These are phyloP conservation scores for Neurospora sublineolata DNA, from an alignment of 495 filamentous ascomycete genomes.

Conservation along the genomic window DNA sequence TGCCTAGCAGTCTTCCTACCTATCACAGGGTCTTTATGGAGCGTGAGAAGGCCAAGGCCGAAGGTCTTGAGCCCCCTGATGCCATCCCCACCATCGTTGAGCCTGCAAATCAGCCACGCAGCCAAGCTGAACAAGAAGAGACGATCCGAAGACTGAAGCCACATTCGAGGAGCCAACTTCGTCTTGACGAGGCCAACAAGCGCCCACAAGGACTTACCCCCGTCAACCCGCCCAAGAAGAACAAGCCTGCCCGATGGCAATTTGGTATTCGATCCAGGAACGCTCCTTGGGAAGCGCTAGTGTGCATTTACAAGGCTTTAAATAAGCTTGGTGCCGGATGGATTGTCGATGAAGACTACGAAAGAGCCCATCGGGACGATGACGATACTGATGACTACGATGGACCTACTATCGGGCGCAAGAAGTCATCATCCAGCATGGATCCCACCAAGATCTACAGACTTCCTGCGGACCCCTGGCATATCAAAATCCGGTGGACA, in stretches of 20 bases:
- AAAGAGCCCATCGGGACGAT: constrained; percentile 18
- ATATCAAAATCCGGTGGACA: constrained; percentile 77
- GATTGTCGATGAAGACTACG: constrained; percentile 50
- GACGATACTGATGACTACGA: background rate
- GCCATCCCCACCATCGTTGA: constrained; percentile 33
- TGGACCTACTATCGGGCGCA: constrained; percentile 6
- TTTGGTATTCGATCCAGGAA: constrained; percentile 93
- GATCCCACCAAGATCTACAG: constrained; percentile 45
- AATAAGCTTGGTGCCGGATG: constrained; percentile 78
- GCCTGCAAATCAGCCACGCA: constrained; percentile 40
- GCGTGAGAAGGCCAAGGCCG: constrained; percentile 41
- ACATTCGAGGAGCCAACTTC: constrained; percentile 50
- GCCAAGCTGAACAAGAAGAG: constrained; percentile 63
- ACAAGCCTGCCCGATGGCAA: constrained; percentile 76
- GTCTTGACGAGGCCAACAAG: constrained; percentile 48
- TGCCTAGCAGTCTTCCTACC: constrained; percentile 79
- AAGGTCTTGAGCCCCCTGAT: constrained; percentile 24
- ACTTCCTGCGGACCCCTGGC: constrained; percentile 88
- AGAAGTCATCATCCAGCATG: constrained; percentile 6
- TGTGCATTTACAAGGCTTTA: constrained; percentile 87
- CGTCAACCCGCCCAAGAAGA: constrained; percentile 50
- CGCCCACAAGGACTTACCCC: constrained; percentile 57
- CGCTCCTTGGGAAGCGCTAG: constrained; percentile 81
- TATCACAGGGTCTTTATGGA: constrained; percentile 88
- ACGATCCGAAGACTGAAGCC: constrained; percentile 68